Evolutionary conservation across 176 grass and related monocot genomes (phyloP).

Genomic region (Aegilops bicornis): DNA sequence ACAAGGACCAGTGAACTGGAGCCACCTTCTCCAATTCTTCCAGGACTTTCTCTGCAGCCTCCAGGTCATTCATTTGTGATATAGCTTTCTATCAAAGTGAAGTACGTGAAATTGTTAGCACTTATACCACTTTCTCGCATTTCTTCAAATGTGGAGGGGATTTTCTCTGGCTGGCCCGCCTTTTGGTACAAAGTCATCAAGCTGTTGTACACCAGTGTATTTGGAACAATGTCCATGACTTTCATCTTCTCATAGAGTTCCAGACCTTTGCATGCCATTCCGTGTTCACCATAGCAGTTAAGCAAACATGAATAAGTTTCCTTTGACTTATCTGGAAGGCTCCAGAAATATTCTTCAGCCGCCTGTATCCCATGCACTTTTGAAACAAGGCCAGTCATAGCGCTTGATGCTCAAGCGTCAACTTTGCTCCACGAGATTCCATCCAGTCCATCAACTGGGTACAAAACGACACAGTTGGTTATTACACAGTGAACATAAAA

Average conservation of each 20-base stretch:
- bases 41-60: slow-evolving; percentile 41
- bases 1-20: background rate
- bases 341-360: slow-evolving; percentile 26
- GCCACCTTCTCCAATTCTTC: background rate
- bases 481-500: background rate
- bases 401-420: slow-evolving; percentile 28
- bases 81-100: slow-evolving; percentile 34
- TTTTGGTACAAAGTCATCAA: slow-evolving; percentile 48
- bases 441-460: slow-evolving; percentile 61
- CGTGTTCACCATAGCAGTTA: slow-evolving; percentile 16
- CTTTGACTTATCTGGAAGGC: slow-evolving; percentile 38
- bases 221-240: slow-evolving; percentile 1
- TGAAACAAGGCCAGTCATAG: slow-evolving; percentile 42
- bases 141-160: background rate
- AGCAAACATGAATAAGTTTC: slow-evolving; percentile 27
- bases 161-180: background rate
- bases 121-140: slow-evolving; percentile 26
- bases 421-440: slow-evolving; percentile 27
- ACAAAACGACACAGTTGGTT: background rate
- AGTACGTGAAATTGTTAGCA: slow-evolving; percentile 36
- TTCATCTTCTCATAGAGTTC: slow-evolving; percentile 50
- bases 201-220: slow-evolving; percentile 39
- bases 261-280: slow-evolving; percentile 31
- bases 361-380: slow-evolving; percentile 39
- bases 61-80: slow-evolving; percentile 22